Conservation (phyloP, 2,329 filamentous ascomycete species). For the Sordariomycetes sp. region DNA sequence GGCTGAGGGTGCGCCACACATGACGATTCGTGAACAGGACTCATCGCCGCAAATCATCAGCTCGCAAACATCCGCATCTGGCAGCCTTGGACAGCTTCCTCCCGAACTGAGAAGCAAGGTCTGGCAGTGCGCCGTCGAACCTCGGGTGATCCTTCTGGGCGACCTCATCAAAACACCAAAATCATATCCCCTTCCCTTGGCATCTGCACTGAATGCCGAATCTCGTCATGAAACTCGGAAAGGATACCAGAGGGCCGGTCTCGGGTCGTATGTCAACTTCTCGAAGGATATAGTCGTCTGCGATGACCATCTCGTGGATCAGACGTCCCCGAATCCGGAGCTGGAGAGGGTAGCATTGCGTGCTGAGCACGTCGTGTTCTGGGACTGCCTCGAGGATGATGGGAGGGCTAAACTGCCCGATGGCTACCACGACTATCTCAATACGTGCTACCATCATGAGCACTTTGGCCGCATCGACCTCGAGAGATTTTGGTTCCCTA, state of each 20-base stretch:
- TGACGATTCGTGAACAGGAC: not conserved
- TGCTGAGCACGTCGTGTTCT: constrained; percentile 24
- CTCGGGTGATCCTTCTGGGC: constrained; percentile 23
- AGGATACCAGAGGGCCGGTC: constrained; percentile 23
- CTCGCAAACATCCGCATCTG: not conserved
- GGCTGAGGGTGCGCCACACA: not conserved
- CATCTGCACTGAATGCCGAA: constrained; percentile 25
- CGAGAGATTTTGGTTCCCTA: constrained; percentile 27
- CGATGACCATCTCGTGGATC: constrained; percentile 24
- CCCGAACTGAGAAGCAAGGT: constrained; percentile 27
- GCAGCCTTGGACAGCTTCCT: constrained; percentile 15
- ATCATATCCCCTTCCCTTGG: constrained; percentile 23
- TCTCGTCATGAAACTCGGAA: constrained; percentile 21
- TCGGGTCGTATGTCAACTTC: constrained; percentile 26
- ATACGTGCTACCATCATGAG: constrained; percentile 19
- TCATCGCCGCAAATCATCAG: not conserved
- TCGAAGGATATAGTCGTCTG: constrained; percentile 26
- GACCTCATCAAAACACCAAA: constrained; percentile 19
- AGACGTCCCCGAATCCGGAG: constrained; percentile 15
- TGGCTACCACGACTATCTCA: constrained; percentile 24
- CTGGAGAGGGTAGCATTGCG: constrained; percentile 22
- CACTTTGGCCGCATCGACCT: constrained; percentile 23
- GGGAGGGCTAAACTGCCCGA: constrained; percentile 21
- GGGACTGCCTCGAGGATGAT: constrained; percentile 30
- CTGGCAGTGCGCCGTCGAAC: constrained; percentile 25